Conservation (phyloP, 306 rosid genomes). For the Abrus precatorius region DNA sequence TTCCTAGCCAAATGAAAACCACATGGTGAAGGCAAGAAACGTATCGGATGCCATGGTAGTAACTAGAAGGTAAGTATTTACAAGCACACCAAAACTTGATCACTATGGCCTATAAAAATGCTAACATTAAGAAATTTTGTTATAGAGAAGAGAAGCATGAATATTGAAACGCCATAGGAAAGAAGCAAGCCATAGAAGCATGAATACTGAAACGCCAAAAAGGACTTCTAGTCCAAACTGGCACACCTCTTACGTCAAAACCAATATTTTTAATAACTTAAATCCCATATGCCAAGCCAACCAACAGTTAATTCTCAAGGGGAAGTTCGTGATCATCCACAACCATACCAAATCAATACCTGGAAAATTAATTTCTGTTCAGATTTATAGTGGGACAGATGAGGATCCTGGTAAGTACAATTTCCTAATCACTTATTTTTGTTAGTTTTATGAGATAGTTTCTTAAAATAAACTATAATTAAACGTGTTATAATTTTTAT, state of each 20-base stretch:
- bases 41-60: slow-evolving; percentile 58
- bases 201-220: slow-evolving; percentile 43
- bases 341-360: slow-evolving; percentile 52
- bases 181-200: background rate
- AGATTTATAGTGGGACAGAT: slow-evolving; percentile 66
- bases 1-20: slow-evolving; percentile 24
- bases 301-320: slow-evolving; percentile 47
- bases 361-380: slow-evolving; percentile 64
- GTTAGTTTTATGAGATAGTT: background rate
- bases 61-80: slow-evolving; percentile 32
- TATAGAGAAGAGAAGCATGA: background rate
- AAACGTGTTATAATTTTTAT: background rate
- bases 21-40: slow-evolving; percentile 46
- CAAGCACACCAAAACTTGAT: slow-evolving; percentile 2
- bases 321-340: slow-evolving; percentile 48
- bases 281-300: slow-evolving; percentile 31
- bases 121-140: background rate
- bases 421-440: background rate
- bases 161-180: background rate
- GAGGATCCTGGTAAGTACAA: slow-evolving; percentile 60
- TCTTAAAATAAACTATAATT: background rate
- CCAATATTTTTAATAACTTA: slow-evolving; percentile 34
- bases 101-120: background rate
- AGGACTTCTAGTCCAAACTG: slow-evolving; percentile 24
- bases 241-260: slow-evolving; percentile 27